Evolutionary conservation across 2,329 filamentous ascomycete species (phyloP), one percentile per base, ranked within the genome.

Genomic region (Talaromyces sp.): DNA sequence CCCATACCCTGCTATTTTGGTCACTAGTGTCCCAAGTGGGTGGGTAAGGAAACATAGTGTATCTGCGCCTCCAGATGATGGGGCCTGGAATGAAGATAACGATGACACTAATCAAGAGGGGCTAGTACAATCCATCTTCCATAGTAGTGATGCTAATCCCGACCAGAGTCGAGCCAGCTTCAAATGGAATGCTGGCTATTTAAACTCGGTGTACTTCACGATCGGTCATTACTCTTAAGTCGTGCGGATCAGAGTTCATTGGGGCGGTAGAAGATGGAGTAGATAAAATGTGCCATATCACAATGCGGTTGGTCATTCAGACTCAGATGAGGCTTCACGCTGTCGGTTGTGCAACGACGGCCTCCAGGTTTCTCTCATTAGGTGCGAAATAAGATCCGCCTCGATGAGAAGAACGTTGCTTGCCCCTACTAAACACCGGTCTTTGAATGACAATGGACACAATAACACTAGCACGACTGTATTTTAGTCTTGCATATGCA

Each of bases 401-500:
- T 57, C 33, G 10, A 49, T n/a, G 17, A 49, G 10, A n/a, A 22
- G 17, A 47, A 39, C 25, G 15, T 50, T n/a, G 57, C 33, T 61
- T 35, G 33, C 19, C 39, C 47, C 49, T 49, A 61, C 47, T 37
- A 19, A 7, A 31, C 35, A 65, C 37, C 35, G 39, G 47, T 49
- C 37, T n/a, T 50, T 49, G 27, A 19, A n/a, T 54, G 50, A 19
- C 10, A 31, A 52, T 52, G 17, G 27, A n/a, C 15, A 27, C 47
- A 50, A 15, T 15, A 50, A 50, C 49, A 52, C 25, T 52, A 52
- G 15, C 49, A 52, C 49, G 27, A 15, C 33, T 52, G 27, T 56
- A 35, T 35, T 15, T n/a, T 45, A 41, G 39, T 45, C 37, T 43
- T 37, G 56, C 58, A 50, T 45, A 60, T 61, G 58, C 58, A 61